Percentiles rank a stretch among this genome's conserved stretches.
Evolutionary conservation across 495 filamentous ascomycete species (phyloP).

Genomic region (Neurospora discreta): DNA sequence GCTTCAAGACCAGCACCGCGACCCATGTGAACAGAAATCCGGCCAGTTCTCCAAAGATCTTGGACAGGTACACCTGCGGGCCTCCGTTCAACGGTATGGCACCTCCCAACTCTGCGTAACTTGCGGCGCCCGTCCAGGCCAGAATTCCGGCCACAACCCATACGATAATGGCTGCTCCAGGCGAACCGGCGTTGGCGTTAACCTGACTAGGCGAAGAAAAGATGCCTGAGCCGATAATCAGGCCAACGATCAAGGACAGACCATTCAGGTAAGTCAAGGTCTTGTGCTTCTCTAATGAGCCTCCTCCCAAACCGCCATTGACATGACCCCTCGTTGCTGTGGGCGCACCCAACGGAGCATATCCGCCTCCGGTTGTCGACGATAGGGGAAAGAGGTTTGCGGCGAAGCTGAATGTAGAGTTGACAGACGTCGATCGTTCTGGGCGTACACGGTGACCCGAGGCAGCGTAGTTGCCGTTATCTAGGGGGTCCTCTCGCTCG

Average conservation of each 20-base stretch:
- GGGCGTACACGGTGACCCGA: slow-evolving; percentile 32
- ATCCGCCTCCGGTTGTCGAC: slow-evolving; percentile 59
- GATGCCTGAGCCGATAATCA: slow-evolving; percentile 96
- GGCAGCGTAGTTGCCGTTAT: slow-evolving; percentile 43
- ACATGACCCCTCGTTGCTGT: slow-evolving; percentile 37
- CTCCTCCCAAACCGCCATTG: slow-evolving; percentile 32
- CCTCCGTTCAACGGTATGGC: slow-evolving; percentile 95
- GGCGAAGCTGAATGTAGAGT: slow-evolving; percentile 88
- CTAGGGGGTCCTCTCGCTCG: slow-evolving; percentile 72
- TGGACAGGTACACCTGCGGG: slow-evolving; percentile 81
- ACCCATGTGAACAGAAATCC: slow-evolving; percentile 96
- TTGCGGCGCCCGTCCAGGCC: slow-evolving; percentile 93
- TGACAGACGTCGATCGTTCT: slow-evolving; percentile 71
- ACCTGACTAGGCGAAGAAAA: slow-evolving; percentile 94
- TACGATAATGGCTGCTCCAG: slow-evolving; percentile 78
- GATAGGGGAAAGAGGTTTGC: slow-evolving; percentile 85
- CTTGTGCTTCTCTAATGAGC: slow-evolving; percentile 87
- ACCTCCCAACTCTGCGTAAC: slow-evolving; percentile 91
- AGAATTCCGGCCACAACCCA: slow-evolving; percentile 85
- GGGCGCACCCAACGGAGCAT: slow-evolving; percentile 70
- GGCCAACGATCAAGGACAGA: slow-evolving; percentile 73
- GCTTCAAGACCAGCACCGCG: slow-evolving; percentile 87
- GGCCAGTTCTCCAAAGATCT: slow-evolving; percentile 87
- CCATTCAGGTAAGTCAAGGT: slow-evolving; percentile 91
- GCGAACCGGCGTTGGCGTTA: slow-evolving; percentile 83